Percentiles rank a stretch among this genome's conserved stretches.
Conservation (phyloP, 2,329 filamentous ascomycete species). For the Penicillium crustosum region DNA sequence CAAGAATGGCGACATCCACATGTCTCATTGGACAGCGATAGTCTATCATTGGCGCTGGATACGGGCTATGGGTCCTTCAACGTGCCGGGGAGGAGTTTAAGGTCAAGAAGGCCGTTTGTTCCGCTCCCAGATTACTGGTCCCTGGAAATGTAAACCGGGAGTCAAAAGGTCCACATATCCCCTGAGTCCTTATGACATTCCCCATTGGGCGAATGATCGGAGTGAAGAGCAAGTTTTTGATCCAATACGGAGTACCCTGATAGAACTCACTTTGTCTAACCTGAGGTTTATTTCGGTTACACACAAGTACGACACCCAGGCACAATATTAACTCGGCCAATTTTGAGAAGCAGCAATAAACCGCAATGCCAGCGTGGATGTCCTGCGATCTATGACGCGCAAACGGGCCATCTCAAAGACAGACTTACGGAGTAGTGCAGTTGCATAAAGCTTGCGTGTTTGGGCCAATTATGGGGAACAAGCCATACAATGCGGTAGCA, state of each 20-base stretch:
- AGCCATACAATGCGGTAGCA: background rate
- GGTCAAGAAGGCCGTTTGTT: conserved; percentile 2
- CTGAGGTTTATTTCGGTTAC: conserved; percentile 10
- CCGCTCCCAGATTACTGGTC: background rate
- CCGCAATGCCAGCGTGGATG: background rate
- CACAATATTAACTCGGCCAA: background rate
- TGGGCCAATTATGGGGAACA: background rate
- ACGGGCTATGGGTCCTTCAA: background rate
- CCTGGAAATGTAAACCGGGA: background rate
- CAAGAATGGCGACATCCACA: background rate
- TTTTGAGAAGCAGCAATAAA: background rate
- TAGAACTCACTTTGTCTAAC: background rate
- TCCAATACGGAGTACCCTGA: background rate
- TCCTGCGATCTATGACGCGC: background rate
- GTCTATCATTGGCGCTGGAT: background rate
- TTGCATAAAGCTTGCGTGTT: background rate
- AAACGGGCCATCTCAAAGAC: background rate
- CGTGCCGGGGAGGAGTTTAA: background rate
- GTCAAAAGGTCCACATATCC: conserved; percentile 5
- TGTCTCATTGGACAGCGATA: background rate
- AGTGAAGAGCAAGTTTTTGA: background rate
- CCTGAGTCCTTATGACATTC: background rate
- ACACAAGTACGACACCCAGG: background rate
- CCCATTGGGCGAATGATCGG: conserved; percentile 4
- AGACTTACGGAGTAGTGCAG: background rate